Base-by-base conservation (phyloP, 306 rosid genomes). In the Cucurbita argyrosperma region DNA sequence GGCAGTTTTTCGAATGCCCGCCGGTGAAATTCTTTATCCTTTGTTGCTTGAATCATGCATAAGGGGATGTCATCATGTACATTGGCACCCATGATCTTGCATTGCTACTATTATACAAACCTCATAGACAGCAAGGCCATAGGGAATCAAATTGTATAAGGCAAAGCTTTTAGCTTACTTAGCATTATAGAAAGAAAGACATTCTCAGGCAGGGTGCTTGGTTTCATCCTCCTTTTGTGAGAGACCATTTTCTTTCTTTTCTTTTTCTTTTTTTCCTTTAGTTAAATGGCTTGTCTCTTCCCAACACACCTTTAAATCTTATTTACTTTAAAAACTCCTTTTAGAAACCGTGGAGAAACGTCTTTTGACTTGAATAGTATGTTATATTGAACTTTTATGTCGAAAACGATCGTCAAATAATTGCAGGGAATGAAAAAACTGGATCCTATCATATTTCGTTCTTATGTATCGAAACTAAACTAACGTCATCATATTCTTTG, bases 281-380 rank as follows among this genome's bases (percentile, higher is more conserved):
- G 86, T 86, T 82, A 80, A 40, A 62, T 75, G 57, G 75, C 70
- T 85, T 87, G 95, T 89, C 88, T 85, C 84, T 86, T 79, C 84
- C 81, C 70, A 68, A 72, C 63, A 60, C 72, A 46, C 83, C 80
- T 89, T 87, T 76, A 80, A 76, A 76, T 76, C 82, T 85, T 80
- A 66, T 82, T 76, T 65, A 76, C 88, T 89, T 87, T 87, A 82
- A 81, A 30, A 80, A 84, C 80, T 56, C 74, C 84, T 82, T 87
- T 89, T 74, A 53, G 75, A 80, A 88, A 78, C 77, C 79, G 75
- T 83, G 56, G 54, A 60, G 10, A 78, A 87, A 79, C 50, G n/a
- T 79, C 68, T 74, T 75, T 79, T 85, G 78, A 81, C 79, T 49
- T 68, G 35, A 77, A 81, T 75, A 56, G 82, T 76, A 57, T 15